phyloP scores from a whole-genome alignment of 2,329 filamentous ascomycete genomes.

The Periconia macrospinosa region DNA sequence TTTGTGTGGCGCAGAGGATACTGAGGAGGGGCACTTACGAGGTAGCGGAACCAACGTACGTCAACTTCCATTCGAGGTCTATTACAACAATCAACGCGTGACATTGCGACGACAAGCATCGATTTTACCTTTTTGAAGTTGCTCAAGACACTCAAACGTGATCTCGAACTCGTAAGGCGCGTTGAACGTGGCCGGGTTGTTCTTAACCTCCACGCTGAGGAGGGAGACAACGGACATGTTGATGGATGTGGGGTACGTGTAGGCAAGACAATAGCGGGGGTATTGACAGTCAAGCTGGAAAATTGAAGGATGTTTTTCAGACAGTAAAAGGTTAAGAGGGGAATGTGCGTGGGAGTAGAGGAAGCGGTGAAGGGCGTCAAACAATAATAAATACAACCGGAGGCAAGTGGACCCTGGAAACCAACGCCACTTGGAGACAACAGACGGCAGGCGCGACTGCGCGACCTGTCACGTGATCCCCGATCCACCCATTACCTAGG shows the following conservation, averaged over 20 bases:
- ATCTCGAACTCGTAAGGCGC: slow-evolving; percentile 97
- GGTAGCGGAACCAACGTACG: slow-evolving; percentile 96
- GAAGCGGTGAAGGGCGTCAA: slow-evolving; percentile 2
- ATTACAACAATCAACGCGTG: slow-evolving; percentile 18
- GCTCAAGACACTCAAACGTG: slow-evolving; percentile 96
- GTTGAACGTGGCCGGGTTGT: slow-evolving; percentile 94
- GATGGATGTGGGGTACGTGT: slow-evolving; percentile 17
- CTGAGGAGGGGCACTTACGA: slow-evolving; percentile 66
- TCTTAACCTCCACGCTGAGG: slow-evolving; percentile 90
- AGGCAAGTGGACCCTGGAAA: neutral
- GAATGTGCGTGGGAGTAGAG: neutral
- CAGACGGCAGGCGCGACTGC: too few species aligned
- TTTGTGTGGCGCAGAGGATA: slow-evolving; percentile 3
- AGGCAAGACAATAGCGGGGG: slow-evolving; percentile 2
- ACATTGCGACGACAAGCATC: neutral
- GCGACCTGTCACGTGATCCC: too few species aligned
- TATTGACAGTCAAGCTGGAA: neutral
- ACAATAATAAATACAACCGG: neutral
- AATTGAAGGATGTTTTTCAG: neutral
- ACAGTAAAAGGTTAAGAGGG: neutral
- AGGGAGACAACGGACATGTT: slow-evolving; percentile 95
- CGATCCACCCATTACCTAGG: too few species aligned
- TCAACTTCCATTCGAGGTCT: slow-evolving; percentile 99
- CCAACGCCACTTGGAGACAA: neutral
- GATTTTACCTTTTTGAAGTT: slow-evolving; percentile 81